Conservation (phyloP, 164 flowering plant species). For the Malania oleifera region DNA sequence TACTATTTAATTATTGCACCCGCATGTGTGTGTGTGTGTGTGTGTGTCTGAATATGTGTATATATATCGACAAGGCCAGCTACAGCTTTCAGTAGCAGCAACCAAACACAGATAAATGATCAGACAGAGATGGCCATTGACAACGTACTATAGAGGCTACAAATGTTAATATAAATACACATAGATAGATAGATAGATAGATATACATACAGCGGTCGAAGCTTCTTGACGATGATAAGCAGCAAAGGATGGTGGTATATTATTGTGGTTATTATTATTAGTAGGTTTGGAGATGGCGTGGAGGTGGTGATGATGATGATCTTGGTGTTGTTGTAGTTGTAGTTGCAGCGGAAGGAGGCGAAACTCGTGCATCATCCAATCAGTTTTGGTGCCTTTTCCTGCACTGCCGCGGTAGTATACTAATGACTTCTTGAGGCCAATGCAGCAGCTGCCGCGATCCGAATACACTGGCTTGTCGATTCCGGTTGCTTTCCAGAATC, state of each 20-base stretch:
- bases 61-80: neutral
- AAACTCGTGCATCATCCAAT: conserved; percentile 99
- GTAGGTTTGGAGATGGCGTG: no score
- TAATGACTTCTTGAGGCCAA: conserved; percentile 88
- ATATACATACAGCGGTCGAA: conserved; percentile 18
- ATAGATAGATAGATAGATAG: neutral
- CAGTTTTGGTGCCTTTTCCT: conserved; percentile 93
- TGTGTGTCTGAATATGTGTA: no score
- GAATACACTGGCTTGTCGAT: conserved; percentile 73
- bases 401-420: conserved; percentile 90
- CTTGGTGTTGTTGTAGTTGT: conserved; percentile 10
- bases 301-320: conserved; percentile 10
- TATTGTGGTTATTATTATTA: no score
- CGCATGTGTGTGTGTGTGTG: neutral
- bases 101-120: no score
- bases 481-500: conserved; percentile 98
- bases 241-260: no score
- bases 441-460: conserved; percentile 24
- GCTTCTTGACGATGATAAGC: no score
- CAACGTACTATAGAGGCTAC: no score
- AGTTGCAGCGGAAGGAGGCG: conserved; percentile 82
- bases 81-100: neutral
- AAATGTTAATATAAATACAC: no score
- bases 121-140: no score
- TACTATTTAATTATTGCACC: neutral